A percentile compares a stretch with the other conserved stretches of the same genome.
phyloP scores from a whole-genome alignment of 2,329 filamentous ascomycete species.

The Acrodontium crateriforme region DNA sequence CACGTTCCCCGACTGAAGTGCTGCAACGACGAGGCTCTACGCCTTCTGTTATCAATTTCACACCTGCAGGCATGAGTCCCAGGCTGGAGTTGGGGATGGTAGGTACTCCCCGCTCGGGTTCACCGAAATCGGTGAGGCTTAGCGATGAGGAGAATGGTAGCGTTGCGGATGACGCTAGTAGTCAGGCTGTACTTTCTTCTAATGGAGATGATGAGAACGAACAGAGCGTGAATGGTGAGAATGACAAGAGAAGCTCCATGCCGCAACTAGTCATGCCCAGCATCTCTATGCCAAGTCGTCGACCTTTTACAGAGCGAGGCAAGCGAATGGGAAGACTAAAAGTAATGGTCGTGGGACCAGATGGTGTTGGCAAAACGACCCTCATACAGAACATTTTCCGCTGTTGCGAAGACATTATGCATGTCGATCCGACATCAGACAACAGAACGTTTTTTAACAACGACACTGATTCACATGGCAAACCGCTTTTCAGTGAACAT shows the following conservation, averaged over 20 bases:
- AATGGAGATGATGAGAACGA: conserved; percentile 42
- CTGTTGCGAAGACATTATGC: conserved; percentile 79
- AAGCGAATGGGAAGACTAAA: conserved; percentile 76
- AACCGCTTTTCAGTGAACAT: conserved; percentile 24
- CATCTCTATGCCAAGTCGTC: conserved; percentile 73
- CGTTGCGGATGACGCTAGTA: conserved; percentile 39
- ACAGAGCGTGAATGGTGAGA: conserved; percentile 22
- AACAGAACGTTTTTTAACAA: conserved; percentile 24
- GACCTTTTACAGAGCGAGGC: conserved; percentile 80
- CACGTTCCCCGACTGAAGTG: conserved; percentile 13
- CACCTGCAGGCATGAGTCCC: conserved; percentile 34
- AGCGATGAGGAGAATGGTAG: conserved; percentile 44
- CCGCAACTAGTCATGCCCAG: conserved; percentile 97
- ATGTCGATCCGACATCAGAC: conserved; percentile 56
- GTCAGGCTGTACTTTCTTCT: conserved; percentile 40
- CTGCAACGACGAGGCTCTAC: conserved; percentile 14
- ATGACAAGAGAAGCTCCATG: conserved; percentile 23
- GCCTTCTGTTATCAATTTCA: conserved; percentile 23
- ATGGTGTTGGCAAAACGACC: conserved; percentile 75
- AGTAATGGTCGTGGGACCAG: conserved; percentile 69
- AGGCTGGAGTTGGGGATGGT: conserved; percentile 37
- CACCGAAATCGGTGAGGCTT: conserved; percentile 43
- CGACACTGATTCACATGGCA: conserved; percentile 6
- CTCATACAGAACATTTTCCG: conserved; percentile 82
- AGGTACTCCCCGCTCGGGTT: conserved; percentile 46